Percentiles rank a stretch among this genome's conserved stretches.
Conservation (phyloP, 2,329 filamentous ascomycete species). For the Thermoascus crustaceus region DNA sequence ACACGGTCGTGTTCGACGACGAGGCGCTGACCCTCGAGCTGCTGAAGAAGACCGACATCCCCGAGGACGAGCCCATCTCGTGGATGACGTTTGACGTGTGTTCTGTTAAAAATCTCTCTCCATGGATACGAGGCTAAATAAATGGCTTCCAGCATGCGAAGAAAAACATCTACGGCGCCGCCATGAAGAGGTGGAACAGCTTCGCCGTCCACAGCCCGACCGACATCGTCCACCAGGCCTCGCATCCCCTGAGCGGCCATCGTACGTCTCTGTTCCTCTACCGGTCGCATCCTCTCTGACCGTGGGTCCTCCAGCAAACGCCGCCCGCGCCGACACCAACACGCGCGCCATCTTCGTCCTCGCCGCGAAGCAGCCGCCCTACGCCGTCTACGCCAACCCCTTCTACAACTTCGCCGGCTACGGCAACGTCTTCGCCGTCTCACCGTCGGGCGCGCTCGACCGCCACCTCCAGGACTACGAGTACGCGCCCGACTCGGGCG, state of each 20-base stretch:
- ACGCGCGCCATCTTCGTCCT: constrained; percentile 86
- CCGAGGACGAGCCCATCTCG: constrained; percentile 76
- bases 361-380: constrained; percentile 66
- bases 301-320: constrained; percentile 46
- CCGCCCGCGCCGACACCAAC: constrained; percentile 62
- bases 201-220: constrained; percentile 68
- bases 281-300: constrained; percentile 1
- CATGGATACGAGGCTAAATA: constrained; percentile 6
- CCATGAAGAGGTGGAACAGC: constrained; percentile 90
- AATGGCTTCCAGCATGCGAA: constrained; percentile 55
- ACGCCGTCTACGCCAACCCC: constrained; percentile 79
- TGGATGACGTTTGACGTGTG: constrained; percentile 88
- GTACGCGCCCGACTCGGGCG: constrained; percentile 36
- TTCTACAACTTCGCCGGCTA: constrained; percentile 81
- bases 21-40: constrained; percentile 65
- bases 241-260: constrained; percentile 68
- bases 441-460: constrained; percentile 32
- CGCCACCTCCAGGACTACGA: constrained; percentile 39
- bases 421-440: constrained; percentile 58
- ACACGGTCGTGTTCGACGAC: constrained; percentile 81
- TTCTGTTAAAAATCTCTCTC: constrained; percentile 4
- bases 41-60: constrained; percentile 73
- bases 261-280: constrained; percentile 42
- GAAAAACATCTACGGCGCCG: constrained; percentile 79
- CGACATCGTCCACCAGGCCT: constrained; percentile 65